These are phyloP conservation scores for Neurospora sp. DNA, from an alignment of 495 filamentous ascomycete genomes.

Conservation along the genomic window DNA sequence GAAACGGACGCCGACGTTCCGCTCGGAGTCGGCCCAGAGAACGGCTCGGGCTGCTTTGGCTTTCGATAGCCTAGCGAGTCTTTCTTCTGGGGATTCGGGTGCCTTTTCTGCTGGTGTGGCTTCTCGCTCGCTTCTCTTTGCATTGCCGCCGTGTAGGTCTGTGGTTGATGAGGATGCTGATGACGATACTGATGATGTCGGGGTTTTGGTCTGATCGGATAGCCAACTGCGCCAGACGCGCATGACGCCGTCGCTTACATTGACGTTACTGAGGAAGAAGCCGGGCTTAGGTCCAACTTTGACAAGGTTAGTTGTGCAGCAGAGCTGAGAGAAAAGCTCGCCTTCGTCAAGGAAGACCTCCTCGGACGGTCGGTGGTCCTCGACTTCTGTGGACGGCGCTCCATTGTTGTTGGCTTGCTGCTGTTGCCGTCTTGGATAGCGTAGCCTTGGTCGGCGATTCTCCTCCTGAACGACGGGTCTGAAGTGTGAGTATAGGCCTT, in stretches of 20 bases:
- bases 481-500: constrained; percentile 44
- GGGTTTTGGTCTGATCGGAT: constrained; percentile 23
- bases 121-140: background rate
- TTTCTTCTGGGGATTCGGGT: background rate
- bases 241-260: constrained; percentile 52
- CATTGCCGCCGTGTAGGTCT: background rate
- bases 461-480: constrained; percentile 44
- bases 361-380: constrained; percentile 32
- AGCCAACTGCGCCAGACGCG: constrained; percentile 65
- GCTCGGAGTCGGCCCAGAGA: constrained; percentile 48
- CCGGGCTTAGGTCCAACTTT: constrained; percentile 50
- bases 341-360: constrained; percentile 54
- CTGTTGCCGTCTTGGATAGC: constrained; percentile 18
- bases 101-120: background rate
- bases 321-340: constrained; percentile 65
- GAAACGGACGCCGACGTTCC: constrained; percentile 49
- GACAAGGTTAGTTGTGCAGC: constrained; percentile 56
- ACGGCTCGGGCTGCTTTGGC: constrained; percentile 17
- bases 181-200: background rate
- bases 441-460: constrained; percentile 24
- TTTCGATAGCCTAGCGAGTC: background rate
- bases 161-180: background rate
- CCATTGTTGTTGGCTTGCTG: background rate
- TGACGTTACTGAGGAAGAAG: constrained; percentile 50
- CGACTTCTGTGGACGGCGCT: constrained; percentile 12